These are phyloP conservation scores for Entonaema liquescens DNA, from an alignment of 495 filamentous ascomycete genomes.

Conservation along the genomic window DNA sequence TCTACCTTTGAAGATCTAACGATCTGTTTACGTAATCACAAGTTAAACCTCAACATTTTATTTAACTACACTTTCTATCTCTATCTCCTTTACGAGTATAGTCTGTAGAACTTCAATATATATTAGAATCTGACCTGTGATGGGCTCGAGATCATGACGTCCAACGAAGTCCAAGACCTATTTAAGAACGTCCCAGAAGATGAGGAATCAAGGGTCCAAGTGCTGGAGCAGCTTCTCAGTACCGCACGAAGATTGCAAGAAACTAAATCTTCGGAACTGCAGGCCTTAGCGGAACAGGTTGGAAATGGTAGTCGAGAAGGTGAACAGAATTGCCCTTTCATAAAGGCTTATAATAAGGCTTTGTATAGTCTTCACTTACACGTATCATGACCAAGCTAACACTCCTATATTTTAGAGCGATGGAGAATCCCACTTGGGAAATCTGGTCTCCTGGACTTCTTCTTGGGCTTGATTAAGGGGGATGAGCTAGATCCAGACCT, in stretches of 20 bases:
- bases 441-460: slow-evolving; percentile 73
- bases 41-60: background rate
- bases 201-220: slow-evolving; percentile 31
- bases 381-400: background rate
- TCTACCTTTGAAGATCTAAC: background rate
- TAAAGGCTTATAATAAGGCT: slow-evolving; percentile 16
- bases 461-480: slow-evolving; percentile 63
- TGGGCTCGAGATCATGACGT: slow-evolving; percentile 32
- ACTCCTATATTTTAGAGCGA: slow-evolving; percentile 51
- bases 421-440: slow-evolving; percentile 73
- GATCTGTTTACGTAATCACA: background rate
- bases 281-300: slow-evolving; percentile 64
- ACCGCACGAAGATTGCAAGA: slow-evolving; percentile 47
- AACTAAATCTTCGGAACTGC: slow-evolving; percentile 51
- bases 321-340: slow-evolving; percentile 51
- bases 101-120: background rate
- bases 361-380: slow-evolving; percentile 3
- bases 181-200: slow-evolving; percentile 29
- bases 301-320: slow-evolving; percentile 74
- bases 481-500: slow-evolving; percentile 47
- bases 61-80: background rate
- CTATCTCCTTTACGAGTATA: background rate
- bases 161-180: slow-evolving; percentile 33
- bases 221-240: slow-evolving; percentile 42
- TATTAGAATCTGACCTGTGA: slow-evolving; percentile 5